Base-by-base conservation (phyloP, 1,139 yeast genomes). In the Diutina mesorugosa region DNA sequence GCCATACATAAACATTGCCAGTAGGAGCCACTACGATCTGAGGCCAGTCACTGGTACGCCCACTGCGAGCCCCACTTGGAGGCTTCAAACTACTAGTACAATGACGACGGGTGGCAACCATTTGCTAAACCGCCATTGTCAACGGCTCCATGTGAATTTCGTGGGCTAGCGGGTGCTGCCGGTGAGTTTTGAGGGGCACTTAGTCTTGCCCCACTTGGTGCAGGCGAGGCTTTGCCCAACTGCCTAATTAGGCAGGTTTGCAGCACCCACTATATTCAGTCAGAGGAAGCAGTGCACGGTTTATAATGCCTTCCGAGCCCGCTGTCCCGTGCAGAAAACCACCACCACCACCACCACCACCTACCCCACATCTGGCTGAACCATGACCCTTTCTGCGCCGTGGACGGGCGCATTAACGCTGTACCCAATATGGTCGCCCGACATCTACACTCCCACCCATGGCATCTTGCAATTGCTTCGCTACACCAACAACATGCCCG, bases 401-500 rank as follows among this genome's bases (percentile, higher is more conserved):
- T 35, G 41, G 41, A 35, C 41, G 14, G 41, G 41, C n/a, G 41
- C n/a, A n/a, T 35, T 35, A 35, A 8, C 29, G 51, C 41, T 16
- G 45, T 21, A 26, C 3, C 53, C 53, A 9, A 18, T 32, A 7
- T 29, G 35, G 35, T 32, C 45, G 10, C 41, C 35, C n/a, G 35
- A 29, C 45, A 6, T 3, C 16, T 66, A 66, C 58, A 63, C 67
- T 6, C 65, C 68, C 6, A 57, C 61, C 38, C 58, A 61, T 26
- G 78, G 77, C 12, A 56, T 75, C n/a, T 63, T 72, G 66, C 63
- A 64, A 55, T 62, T 74, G 14, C 65, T 74, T 56, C 59, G 64
- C 52, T 65, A 69, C 45, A 61, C 64, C 28, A 67, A 72, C 47
- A 67, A 78, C 55, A 71, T 71, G 56, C 80, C 84, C 0, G 81